Evolutionary conservation across 2,329 filamentous ascomycete species (phyloP), one percentile per base, ranked within the genome.

Genomic region (Sclerotinia spermophila): DNA sequence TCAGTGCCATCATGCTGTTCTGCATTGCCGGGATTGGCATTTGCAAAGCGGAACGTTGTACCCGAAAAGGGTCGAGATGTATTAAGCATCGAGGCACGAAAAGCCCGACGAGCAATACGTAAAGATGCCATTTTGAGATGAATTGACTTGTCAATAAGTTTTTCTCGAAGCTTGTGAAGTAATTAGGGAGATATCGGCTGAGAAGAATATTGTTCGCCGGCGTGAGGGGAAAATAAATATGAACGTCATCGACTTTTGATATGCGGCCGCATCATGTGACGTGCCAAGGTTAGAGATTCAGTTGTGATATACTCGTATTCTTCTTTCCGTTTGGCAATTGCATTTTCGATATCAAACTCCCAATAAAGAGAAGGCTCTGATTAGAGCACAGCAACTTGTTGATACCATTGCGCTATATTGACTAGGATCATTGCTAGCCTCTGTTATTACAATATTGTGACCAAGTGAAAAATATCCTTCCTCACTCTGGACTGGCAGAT

Each of bases 1-100:
- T 84, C 81, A 33, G 84, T 83, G 17, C 83, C 88, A 74, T 86
- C 84, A 71, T 86, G 84, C 72, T 79, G 80, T 70, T 75, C 70
- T 30, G 77, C 75, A 48, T 78, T 79, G 38, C 77, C 75, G 27
- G 77, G 73, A 11, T 69, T 69, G 38, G 59, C 44, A 66, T 69
- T 69, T 38, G 68, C 48, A 7, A 69, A 69, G 10, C 68, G 59
- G 45, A 56, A 55, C n/a, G 68, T n/a, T 64, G 68, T 69, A 27
- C 35, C 66, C 48, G 68, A 44, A 30, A 69, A 66, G 7, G 68
- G 45, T 65, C 68, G 68, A 55, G 59, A 44, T 17, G 59, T 45
- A 19, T 42, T 69, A 5, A 65, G n/a, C 24, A 66, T 59, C 51
- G 66, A 68, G 66, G 68, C 21, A 38, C 59, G 68, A 15, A 69